Conservation (phyloP, 257 asterid genomes). For the Craterostigma plantagineum region DNA sequence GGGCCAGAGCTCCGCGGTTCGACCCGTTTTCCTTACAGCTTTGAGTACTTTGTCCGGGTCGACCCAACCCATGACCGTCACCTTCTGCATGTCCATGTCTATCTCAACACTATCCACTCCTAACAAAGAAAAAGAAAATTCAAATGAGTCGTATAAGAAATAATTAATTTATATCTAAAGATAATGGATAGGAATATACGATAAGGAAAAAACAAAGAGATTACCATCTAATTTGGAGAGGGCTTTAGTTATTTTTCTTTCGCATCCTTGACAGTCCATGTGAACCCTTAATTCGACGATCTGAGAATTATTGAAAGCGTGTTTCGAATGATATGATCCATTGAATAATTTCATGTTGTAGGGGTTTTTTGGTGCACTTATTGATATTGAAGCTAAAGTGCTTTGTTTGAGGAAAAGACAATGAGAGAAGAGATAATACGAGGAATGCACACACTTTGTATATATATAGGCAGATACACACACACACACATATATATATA, state of each 20-base stretch:
- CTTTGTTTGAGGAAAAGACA: too few relatives aligned
- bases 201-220: not conserved
- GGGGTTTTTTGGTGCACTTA: too few relatives aligned
- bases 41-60: constrained; percentile 41
- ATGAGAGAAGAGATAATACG: too few relatives aligned
- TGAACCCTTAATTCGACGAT: constrained; percentile 70
- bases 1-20: constrained; percentile 60
- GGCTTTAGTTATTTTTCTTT: constrained; percentile 39
- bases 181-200: not conserved
- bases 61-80: constrained; percentile 46
- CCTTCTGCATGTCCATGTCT: constrained; percentile 57
- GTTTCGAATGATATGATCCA: too few relatives aligned
- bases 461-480: too few relatives aligned
- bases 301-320: constrained; percentile 13
- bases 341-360: too few relatives aligned
- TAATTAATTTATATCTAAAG: too few relatives aligned
- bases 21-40: constrained; percentile 41
- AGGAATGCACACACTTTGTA: too few relatives aligned
- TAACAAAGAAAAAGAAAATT: constrained; percentile 5
- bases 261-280: constrained; percentile 75
- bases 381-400: too few relatives aligned
- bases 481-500: too few relatives aligned
- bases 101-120: constrained; percentile 48
- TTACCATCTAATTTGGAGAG: constrained; percentile 43
- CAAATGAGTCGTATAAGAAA: not conserved